Conservation (phyloP, 805 yeast species). For the Candida verbasci region DNA sequence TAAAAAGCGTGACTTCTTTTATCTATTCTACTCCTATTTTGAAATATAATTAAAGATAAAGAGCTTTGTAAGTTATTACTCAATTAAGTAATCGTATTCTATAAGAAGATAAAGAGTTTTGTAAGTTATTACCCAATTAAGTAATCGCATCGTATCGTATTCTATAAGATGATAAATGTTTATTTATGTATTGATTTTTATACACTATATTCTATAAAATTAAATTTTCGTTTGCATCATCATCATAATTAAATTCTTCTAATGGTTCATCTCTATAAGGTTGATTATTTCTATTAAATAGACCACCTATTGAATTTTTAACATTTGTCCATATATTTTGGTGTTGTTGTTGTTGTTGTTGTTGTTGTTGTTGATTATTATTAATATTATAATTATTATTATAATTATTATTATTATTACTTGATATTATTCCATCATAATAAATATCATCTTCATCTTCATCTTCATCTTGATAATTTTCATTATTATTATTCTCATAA, state of each 20-base stretch:
- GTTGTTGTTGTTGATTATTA: background rate
- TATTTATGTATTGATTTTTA: too few relatives aligned
- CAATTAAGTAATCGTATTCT: too few relatives aligned
- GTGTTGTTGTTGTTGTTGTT: too few relatives aligned
- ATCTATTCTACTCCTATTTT: too few relatives aligned
- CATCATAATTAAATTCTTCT: slow-evolving; percentile 30
- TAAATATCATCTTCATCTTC: background rate
- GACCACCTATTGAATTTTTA: background rate
- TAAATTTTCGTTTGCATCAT: slow-evolving; percentile 30
- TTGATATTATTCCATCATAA: background rate
- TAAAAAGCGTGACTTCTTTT: too few relatives aligned
- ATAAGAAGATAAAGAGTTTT: too few relatives aligned
- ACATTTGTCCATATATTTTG: slow-evolving; percentile 1
- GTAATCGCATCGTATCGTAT: too few relatives aligned
- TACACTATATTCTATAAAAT: slow-evolving; percentile 25
- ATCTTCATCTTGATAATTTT: background rate
- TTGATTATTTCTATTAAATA: slow-evolving; percentile 1
- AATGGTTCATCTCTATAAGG: slow-evolving; percentile 20
- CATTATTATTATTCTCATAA: too few relatives aligned
- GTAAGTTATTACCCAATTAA: too few relatives aligned
- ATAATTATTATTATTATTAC: background rate
- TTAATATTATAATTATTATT: background rate
- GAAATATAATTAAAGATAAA: too few relatives aligned
- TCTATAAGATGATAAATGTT: too few relatives aligned
- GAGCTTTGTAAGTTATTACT: too few relatives aligned